Evolutionary conservation across 768 basidiomycete species (phyloP).

Genomic region (Tulasnella calospora): DNA sequence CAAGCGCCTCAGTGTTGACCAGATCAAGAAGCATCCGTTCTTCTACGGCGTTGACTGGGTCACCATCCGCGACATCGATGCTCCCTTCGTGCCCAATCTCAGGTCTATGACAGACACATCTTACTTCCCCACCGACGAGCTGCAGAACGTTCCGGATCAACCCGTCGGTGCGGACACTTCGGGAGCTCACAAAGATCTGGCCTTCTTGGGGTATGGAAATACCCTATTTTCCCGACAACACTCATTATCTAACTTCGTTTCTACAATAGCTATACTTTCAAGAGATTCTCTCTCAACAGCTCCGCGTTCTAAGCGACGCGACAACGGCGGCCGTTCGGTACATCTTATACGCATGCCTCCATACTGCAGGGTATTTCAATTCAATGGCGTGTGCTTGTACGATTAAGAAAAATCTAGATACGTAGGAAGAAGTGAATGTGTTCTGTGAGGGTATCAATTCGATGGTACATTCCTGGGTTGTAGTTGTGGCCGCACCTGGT

Average conservation of each 20-base stretch:
- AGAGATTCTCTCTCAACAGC: conserved; percentile 24
- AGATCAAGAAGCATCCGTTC: conserved; percentile 88
- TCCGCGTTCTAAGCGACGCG: conserved; percentile 18
- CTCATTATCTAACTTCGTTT: background rate
- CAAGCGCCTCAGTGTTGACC: conserved; percentile 68
- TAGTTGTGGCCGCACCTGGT: conserved; percentile 10
- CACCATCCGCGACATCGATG: conserved; percentile 78
- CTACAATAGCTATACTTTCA: conserved; percentile 26
- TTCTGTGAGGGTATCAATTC: conserved; percentile 5
- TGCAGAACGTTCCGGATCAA: conserved; percentile 63
- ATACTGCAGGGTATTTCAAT: conserved; percentile 4
- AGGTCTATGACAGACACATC: conserved; percentile 92
- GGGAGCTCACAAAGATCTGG: conserved; percentile 49
- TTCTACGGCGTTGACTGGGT: conserved; percentile 96
- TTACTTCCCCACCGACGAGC: conserved; percentile 95
- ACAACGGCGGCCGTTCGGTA: background rate
- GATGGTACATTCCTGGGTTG: conserved; percentile 6
- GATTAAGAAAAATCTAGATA: background rate
- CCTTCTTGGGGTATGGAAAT: conserved; percentile 50
- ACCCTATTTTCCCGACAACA: background rate
- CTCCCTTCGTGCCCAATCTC: conserved; percentile 94
- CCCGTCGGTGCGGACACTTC: conserved; percentile 39
- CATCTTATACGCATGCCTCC: background rate
- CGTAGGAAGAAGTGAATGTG: background rate
- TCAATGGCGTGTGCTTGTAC: conserved; percentile 3